Evolutionary conservation across 2,329 filamentous ascomycete species (phyloP), one percentile per base, ranked within the genome.

Genomic region (Apiospora aurea): DNA sequence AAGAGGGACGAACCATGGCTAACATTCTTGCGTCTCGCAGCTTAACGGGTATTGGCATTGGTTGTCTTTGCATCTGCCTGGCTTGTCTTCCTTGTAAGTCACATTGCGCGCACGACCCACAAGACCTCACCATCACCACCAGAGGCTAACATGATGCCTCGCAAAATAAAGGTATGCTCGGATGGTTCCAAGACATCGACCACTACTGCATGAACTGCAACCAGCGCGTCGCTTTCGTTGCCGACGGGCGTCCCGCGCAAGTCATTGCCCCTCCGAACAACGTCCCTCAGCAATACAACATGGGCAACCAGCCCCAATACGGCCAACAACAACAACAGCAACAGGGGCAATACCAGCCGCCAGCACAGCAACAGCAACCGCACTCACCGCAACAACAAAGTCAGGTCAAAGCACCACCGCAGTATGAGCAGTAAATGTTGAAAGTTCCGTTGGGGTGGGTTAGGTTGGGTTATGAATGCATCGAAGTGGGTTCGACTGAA

Each of bases 121-220:
- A 18, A 6, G n/a, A 11, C 8, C 8, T 7, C 21, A 34, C 16
- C 4, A 8, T 6, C 5, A 34, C 4, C 18, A 29, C 29, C 24
- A 41, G 8, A n/a, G 18, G 41, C 57, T 64, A 41, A 64, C 34
- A 24, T 41, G 21, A n/a, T 29, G 8, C n/a, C 7, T n/a, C 8
- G 6, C 29, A 64, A 64, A 64, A 34, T 29, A 29, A n/a, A 64
- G 57, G 57, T 57, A 67, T 71, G 13, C 68, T 73, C 38, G 70
- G 71, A 34, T 73, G 72, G 72, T 73, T 71, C 70, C 68, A 70
- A 46, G 72, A 73, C 44, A 43, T 64, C 49, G 72, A 73, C 34
- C 72, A 73, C 67, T 70, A 47, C 57, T 73, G 72, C 70, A 53
- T 70, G 41, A 69, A 70, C 44, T 73, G 72, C 68, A 70, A 70